Percentiles rank a stretch among this genome's conserved stretches.
Evolutionary conservation across 768 basidiomycete species (phyloP).

Genomic region (Mycena amicta): DNA sequence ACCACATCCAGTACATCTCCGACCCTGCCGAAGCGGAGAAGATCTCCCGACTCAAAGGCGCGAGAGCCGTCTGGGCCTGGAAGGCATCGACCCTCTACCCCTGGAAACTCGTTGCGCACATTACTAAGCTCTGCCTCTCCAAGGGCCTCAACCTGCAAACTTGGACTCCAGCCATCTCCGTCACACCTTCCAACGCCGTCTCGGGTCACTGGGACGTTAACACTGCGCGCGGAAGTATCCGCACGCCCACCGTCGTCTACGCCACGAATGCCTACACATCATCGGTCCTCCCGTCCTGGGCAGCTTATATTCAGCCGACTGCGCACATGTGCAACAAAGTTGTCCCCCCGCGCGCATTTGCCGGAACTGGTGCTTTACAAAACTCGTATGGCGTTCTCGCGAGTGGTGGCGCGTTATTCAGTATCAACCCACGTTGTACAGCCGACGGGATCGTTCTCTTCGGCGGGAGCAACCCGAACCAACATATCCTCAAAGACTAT

Average conservation of each 20-base stretch:
- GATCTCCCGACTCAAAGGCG: slow-evolving; percentile 33
- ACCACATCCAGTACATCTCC: slow-evolving; percentile 22
- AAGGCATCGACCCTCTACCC: slow-evolving; percentile 22
- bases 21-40: slow-evolving; percentile 23
- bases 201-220: slow-evolving; percentile 41
- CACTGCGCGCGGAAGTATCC: slow-evolving; percentile 45
- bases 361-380: slow-evolving; percentile 19
- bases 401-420: slow-evolving; percentile 13
- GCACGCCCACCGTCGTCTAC: slow-evolving; percentile 47
- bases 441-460: slow-evolving; percentile 23
- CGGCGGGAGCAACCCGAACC: slow-evolving; percentile 21
- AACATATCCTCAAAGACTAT: slow-evolving; percentile 15
- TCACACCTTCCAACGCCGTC: slow-evolving; percentile 31
- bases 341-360: slow-evolving; percentile 21
- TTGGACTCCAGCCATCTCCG: slow-evolving; percentile 41
- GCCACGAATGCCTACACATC: slow-evolving; percentile 60
- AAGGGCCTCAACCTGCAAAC: slow-evolving; percentile 44
- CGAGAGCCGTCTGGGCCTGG: slow-evolving; percentile 36
- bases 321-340: slow-evolving; percentile 25
- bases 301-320: slow-evolving; percentile 27
- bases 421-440: slow-evolving; percentile 21
- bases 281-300: slow-evolving; percentile 45
- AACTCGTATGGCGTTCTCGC: slow-evolving; percentile 24
- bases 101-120: slow-evolving; percentile 20
- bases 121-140: slow-evolving; percentile 6